These are phyloP conservation scores for Echites panduratus DNA, from an alignment of 257 asterid genomes.

Conservation along the genomic window DNA sequence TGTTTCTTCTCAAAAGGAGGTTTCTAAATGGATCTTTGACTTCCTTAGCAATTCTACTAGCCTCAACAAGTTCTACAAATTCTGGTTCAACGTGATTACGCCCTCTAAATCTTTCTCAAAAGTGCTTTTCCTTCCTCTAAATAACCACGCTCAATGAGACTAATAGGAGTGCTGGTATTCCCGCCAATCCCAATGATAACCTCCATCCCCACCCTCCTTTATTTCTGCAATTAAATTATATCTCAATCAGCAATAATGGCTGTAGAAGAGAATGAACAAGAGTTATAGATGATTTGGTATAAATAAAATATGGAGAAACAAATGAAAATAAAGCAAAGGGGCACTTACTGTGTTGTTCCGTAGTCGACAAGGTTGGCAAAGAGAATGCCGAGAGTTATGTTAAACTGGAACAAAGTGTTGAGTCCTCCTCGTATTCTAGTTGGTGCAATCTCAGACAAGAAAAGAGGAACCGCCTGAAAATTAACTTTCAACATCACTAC, in stretches of 20 bases:
- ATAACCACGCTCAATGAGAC: slow-evolving; percentile 69
- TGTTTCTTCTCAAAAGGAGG: slow-evolving; percentile 64
- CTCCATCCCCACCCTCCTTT: slow-evolving; percentile 86
- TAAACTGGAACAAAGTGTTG: slow-evolving; percentile 78
- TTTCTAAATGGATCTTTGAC: slow-evolving; percentile 26
- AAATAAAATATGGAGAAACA: not conserved
- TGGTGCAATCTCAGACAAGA: slow-evolving; percentile 86
- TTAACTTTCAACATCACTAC: not conserved
- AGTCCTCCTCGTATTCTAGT: slow-evolving; percentile 91
- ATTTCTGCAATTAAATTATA: slow-evolving; percentile 33
- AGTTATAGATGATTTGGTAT: no score
- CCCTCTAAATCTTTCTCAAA: slow-evolving; percentile 61
- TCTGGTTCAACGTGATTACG: slow-evolving; percentile 68
- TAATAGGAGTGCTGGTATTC: slow-evolving; percentile 89
- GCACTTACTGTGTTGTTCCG: slow-evolving; percentile 55
- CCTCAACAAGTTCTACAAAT: slow-evolving; percentile 69
- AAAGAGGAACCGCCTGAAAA: slow-evolving; percentile 73
- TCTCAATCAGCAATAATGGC: not conserved
- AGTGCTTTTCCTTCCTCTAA: slow-evolving; percentile 67
- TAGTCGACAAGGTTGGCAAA: slow-evolving; percentile 79
- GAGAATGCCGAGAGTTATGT: slow-evolving; percentile 70
- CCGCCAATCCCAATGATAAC: slow-evolving; percentile 67
- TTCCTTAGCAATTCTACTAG: slow-evolving; percentile 64
- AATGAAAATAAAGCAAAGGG: not conserved
- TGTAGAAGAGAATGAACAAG: no score